Conservation (phyloP, 2,329 filamentous ascomycete genomes). For the Alternaria sp. region DNA sequence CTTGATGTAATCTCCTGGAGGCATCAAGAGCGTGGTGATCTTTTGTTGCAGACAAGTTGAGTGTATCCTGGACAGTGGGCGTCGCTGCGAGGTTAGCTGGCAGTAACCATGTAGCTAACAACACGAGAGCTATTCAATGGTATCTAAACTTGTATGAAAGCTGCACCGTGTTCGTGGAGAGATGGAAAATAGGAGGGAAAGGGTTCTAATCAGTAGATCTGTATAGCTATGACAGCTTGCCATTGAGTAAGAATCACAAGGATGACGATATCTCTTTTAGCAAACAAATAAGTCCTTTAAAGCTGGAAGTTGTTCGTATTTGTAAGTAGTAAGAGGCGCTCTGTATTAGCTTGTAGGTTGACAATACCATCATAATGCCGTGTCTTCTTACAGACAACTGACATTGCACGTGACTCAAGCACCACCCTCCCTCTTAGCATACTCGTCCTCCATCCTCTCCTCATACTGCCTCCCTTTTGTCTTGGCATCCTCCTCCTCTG, state of each 20-base stretch:
- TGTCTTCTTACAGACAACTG: not conserved
- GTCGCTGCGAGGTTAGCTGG: not conserved
- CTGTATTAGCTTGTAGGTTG: not conserved
- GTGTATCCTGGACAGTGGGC: not conserved
- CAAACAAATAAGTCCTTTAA: not conserved
- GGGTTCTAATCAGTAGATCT: too few relatives aligned
- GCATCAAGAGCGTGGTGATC: not conserved
- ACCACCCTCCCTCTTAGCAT: slow-evolving; percentile 56
- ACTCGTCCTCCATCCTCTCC: slow-evolving; percentile 56
- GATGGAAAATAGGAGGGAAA: too few relatives aligned
- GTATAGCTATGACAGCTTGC: not conserved
- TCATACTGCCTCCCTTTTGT: slow-evolving; percentile 51
- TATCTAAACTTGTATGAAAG: too few relatives aligned
- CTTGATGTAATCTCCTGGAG: not conserved
- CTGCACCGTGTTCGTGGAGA: too few relatives aligned
- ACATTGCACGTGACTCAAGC: slow-evolving; percentile 32
- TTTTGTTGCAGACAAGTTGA: not conserved
- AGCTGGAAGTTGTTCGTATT: not conserved
- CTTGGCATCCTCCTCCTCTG: slow-evolving; percentile 43
- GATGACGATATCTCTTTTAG: not conserved
- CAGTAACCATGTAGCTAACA: not conserved
- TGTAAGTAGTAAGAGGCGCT: not conserved
- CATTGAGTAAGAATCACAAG: not conserved
- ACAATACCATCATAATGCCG: not conserved
- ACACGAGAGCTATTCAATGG: too few relatives aligned